phyloP scores from a whole-genome alignment of 75 land plant genomes.

The Isoetes taiwanensis region DNA sequence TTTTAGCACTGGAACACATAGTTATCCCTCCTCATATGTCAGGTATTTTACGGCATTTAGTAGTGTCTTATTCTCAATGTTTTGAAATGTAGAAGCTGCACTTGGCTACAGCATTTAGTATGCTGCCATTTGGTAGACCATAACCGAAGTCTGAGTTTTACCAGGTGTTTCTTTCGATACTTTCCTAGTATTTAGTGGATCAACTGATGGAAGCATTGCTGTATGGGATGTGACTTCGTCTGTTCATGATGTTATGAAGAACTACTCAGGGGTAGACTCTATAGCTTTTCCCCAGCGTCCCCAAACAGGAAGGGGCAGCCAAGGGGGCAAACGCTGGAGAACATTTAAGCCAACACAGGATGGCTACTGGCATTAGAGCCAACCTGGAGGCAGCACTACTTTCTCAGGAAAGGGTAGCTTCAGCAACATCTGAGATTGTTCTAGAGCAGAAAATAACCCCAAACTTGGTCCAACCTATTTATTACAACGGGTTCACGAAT shows the following conservation, averaged over 20 bases:
- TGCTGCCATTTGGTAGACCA: not conserved
- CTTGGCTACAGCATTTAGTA: not conserved
- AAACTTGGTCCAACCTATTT: too few relatives aligned
- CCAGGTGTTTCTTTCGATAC: conserved; percentile 11
- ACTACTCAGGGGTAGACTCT: conserved; percentile 13
- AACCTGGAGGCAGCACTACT: too few relatives aligned
- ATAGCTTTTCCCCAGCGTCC: conserved; percentile 53
- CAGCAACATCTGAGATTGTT: too few relatives aligned
- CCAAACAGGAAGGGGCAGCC: conserved; percentile 91
- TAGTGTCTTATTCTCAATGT: not conserved
- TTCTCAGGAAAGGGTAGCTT: too few relatives aligned
- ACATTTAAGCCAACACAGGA: conserved; percentile 13
- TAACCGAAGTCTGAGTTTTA: not conserved
- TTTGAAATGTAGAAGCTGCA: not conserved
- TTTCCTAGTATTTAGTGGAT: conserved; percentile 64
- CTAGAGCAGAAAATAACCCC: too few relatives aligned
- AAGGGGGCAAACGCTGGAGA: conserved; percentile 78
- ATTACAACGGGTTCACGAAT: conserved; percentile 72
- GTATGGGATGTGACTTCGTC: conserved; percentile 76
- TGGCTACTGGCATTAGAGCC: conserved; percentile 4
- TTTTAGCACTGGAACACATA: conserved; percentile 66
- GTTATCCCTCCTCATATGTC: conserved; percentile 27
- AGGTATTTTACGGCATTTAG: not conserved
- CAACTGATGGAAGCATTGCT: conserved; percentile 86
- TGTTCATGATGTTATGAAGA: conserved; percentile 35